Conservation (phyloP, 2,329 filamentous ascomycete species). For the Ophiostoma sp. region DNA sequence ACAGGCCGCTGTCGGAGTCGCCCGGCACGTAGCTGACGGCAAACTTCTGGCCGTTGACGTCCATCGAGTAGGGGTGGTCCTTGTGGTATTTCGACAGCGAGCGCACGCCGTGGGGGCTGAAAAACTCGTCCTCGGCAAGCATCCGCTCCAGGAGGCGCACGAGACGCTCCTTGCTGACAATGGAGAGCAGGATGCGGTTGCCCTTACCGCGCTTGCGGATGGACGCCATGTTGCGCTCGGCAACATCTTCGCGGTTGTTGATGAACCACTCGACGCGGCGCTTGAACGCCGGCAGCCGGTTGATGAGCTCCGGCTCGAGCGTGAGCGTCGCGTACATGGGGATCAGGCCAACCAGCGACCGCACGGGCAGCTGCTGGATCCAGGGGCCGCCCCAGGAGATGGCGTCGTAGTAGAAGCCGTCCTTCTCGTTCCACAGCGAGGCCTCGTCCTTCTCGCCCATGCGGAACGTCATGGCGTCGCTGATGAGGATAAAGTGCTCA, state of each 20-base stretch:
- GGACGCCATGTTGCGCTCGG: conserved; percentile 89
- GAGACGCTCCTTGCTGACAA: conserved; percentile 89
- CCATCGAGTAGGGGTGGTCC: conserved; percentile 86
- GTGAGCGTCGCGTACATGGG: conserved; percentile 89
- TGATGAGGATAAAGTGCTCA: conserved; percentile 96
- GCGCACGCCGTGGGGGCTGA: conserved; percentile 83
- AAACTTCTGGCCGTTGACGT: conserved; percentile 87
- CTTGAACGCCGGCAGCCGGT: conserved; percentile 88
- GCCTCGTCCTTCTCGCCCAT: conserved; percentile 64
- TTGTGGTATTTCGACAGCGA: conserved; percentile 90
- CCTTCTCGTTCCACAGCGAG: conserved; percentile 92
- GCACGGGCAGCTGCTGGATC: conserved; percentile 86
- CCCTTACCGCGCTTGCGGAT: conserved; percentile 88
- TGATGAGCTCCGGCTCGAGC: conserved; percentile 86
- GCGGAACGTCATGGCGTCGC: conserved; percentile 90
- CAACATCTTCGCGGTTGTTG: conserved; percentile 76
- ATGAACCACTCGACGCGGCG: conserved; percentile 92
- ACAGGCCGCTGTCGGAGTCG: conserved; percentile 92
- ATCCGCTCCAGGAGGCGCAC: conserved; percentile 84
- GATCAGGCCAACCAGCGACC: conserved; percentile 88
- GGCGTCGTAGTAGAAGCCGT: conserved; percentile 97
- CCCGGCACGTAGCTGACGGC: conserved; percentile 84
- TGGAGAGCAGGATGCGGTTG: conserved; percentile 76
- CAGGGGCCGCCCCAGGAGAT: conserved; percentile 94
- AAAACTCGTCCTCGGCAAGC: conserved; percentile 90